A percentile compares a stretch with the other conserved stretches of the same genome.
Evolutionary conservation across 306 rosid species (phyloP).

Genomic region (Quercus wislizeni): DNA sequence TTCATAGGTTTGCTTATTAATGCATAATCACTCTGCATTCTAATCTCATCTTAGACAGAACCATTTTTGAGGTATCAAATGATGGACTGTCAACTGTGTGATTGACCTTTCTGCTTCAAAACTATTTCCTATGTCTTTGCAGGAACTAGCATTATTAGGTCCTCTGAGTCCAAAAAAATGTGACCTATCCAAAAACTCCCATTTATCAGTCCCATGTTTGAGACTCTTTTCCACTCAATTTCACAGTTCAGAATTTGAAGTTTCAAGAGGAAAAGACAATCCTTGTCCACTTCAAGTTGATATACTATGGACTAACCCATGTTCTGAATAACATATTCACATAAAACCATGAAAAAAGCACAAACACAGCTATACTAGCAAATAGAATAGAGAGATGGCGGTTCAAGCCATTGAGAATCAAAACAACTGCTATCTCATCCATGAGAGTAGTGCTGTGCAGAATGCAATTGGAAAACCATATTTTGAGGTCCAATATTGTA

Average conservation of each 20-base stretch:
- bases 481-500: conserved; percentile 54
- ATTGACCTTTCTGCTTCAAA: background rate
- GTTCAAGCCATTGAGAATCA: conserved; percentile 32
- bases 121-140: background rate
- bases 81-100: background rate
- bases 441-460: conserved; percentile 48
- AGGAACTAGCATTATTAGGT: too few species aligned
- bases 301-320: conserved; percentile 28
- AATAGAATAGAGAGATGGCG: conserved; percentile 33
- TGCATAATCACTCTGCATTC: conserved; percentile 14
- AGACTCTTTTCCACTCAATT: conserved; percentile 24
- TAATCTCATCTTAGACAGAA: background rate
- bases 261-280: conserved; percentile 23
- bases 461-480: conserved; percentile 67
- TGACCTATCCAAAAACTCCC: too few species aligned
- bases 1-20: conserved; percentile 14
- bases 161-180: too few species aligned
- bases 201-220: background rate
- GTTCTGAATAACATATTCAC: conserved; percentile 60
- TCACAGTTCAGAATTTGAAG: conserved; percentile 17
- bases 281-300: conserved; percentile 32
- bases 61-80: conserved; percentile 15
- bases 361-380: conserved; percentile 31
- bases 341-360: conserved; percentile 34
- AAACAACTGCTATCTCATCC: conserved; percentile 35